Base-by-base conservation (phyloP, 139 green algal genomes). In the Chlorella sp. region DNA sequence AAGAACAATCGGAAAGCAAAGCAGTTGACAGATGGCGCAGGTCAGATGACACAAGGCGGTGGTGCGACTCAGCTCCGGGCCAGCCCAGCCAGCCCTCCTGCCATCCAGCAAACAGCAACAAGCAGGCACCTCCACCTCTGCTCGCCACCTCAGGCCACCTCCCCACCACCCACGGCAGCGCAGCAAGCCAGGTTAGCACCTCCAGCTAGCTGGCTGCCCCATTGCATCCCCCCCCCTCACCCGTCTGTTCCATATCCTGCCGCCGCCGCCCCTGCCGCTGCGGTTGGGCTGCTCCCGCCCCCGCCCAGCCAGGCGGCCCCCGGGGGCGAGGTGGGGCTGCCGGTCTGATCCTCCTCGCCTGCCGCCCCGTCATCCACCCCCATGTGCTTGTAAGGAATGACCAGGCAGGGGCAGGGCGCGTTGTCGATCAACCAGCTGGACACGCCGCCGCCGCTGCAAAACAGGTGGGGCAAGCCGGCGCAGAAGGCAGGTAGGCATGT, bases 371-470 rank as follows among this genome's bases (percentile, higher is more conserved):
- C 80, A 21, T 86, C 87, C 75, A 81, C 75, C 15, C 75, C 64
- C 75, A 28, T 85, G 7, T 3, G 37, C 60, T 91, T 91, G 77
- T 89, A 89, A 48, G 93, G 93, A 19, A 93, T 68, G 0, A 95
- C 89, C 42, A 95, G 64, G 32, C 86, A 87, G 37, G 92, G 93
- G 90, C 93, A 95, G 64, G 92, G 85, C 71, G 88, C 90, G 37
- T 94, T 84, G 39, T 94, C 89, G 36, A 91, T 86, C 42, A 95
- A 57, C 71, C 91, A 83, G n/a, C 78, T 83, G 36, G 71, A 88
- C 34, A 94, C 79, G 77, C 85, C 87, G 40, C 83, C 89, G 57
- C 91, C 89, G 28, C 71, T 90, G 85, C 86, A 88, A 37, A 32
- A 24, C 64, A 26, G 37, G 36, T 28, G 77, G 18, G 32, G 73